Evolutionary conservation across 345 rosid species (phyloP), one percentile per base, ranked within the genome.

Genomic region (Turnera subulata): DNA sequence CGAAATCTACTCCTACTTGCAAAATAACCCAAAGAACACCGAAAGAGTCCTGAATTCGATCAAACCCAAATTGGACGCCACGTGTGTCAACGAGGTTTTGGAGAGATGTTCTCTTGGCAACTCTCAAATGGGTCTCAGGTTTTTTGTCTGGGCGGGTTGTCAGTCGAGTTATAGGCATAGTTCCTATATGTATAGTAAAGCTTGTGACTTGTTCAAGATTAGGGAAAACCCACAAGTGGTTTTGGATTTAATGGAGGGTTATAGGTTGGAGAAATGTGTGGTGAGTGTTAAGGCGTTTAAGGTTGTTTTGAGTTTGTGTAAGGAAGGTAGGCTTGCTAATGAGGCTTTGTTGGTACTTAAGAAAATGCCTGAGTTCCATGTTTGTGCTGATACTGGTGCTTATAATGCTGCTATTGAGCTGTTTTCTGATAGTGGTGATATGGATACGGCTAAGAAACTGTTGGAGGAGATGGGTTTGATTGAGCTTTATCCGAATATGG

Each of bases 101-200:
- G 53, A 25, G 48, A 82, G 80, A 61, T 83, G 82, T 67, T 26
- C 73, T 37, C 37, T 63, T 8, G 71, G 48, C 56, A 74, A 80
- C n/a, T 60, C 72, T 54, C 72, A 67, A 2, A 37, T 56, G 73
- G 95, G 88, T 76, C 79, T 92, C 47, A 72, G 91, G 48, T 92
- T 92, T 61, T 89, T 89, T 49, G 47, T 92, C 10, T 86, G 91
- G 98, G 82, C 91, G 22, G 96, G 89, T 71, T 74, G 63, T 15
- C 96, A 81, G 46, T 71, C 88, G 1, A 69, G 66, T 29, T 83
- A 79, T 47, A 78, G 87, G 71, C 95, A 89, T 71, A 83, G 84
- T 66, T 59, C 76, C 16, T 84, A 65, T 50, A 70, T 75, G 85
- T 86, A 84, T 50, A 38, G 66, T 38, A 78, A 75, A 70, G 96